phyloP scores from a whole-genome alignment of 2,329 filamentous ascomycete species.

The Alternaria rosae region DNA sequence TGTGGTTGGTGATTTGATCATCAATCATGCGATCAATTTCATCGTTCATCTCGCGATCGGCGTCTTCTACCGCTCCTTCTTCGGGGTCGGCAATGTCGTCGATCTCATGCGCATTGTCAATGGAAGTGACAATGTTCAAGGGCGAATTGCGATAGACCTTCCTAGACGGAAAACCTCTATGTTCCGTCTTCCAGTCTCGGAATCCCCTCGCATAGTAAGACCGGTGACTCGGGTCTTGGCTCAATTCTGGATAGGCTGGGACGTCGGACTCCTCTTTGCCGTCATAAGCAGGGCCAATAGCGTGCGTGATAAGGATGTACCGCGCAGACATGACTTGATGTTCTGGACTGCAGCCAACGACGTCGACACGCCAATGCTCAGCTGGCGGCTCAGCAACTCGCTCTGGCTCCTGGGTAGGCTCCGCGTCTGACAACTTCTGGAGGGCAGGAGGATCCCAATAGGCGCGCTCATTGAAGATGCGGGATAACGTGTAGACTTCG shows the following conservation, averaged over 20 bases:
- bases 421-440: background rate
- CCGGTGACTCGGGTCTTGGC: background rate
- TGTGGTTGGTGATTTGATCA: background rate
- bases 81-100: background rate
- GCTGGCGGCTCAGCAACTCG: background rate
- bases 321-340: constrained; percentile 2
- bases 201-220: constrained; percentile 7
- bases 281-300: constrained; percentile 1
- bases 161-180: background rate
- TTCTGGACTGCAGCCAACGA: background rate
- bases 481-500: background rate
- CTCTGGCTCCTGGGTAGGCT: background rate
- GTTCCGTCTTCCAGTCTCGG: background rate
- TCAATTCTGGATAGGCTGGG: constrained; percentile 24
- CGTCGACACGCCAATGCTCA: background rate
- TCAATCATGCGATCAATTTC: background rate
- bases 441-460: background rate
- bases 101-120: constrained; percentile 8
- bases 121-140: background rate
- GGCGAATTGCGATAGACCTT: constrained; percentile 8
- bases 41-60: background rate
- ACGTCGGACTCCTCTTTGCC: constrained; percentile 7
- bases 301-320: background rate
- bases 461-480: background rate
- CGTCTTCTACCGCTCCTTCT: background rate